Base-by-base conservation (phyloP, 805 yeast species). In the Sugiyamaella valdiviana region DNA sequence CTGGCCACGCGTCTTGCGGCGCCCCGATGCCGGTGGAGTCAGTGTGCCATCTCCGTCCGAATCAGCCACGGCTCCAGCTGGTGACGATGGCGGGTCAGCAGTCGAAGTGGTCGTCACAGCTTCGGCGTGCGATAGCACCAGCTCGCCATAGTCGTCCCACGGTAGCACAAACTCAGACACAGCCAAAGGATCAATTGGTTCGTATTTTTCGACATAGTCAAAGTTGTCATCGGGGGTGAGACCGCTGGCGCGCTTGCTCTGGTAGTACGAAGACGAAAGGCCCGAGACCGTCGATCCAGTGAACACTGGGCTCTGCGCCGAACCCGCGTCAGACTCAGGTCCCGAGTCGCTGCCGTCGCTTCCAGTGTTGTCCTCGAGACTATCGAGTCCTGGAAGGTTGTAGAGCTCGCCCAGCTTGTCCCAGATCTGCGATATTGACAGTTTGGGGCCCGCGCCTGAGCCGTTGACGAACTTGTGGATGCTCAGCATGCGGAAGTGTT, bases 351-450 rank as follows among this genome's bases (percentile, higher is more conserved):
- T 26, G 14, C 32, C 32, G 14, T 26, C 32, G 3, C n/a, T 26
- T 5, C n/a, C 9, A 10, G 14, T 26, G 32, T 38, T 50, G 10
- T 54, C 57, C 39, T 62, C 88, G 19, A 81, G 53, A 22, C 70
- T 74, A 51, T 83, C 88, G 7, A 83, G 66, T 20, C 76, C 77
- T 5, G 73, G 69, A 44, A 85, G 64, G 56, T 85, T 74, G 59
- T 83, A 86, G 35, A 76, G 64, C 29, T 65, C 65, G 1, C 57
- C 65, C 22, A 86, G 69, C 58, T 78, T 80, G 21, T 66, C 72
- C 83, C 84, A 78, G 2, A 84, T 69, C 39, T 82, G 83, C 2
- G 60, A 58, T 0, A 76, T 72, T 1, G 78, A 69, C 48, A 77
- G 66, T 5, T 54, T 51, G 46, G 53, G 50, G 9, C 14, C 32